phyloP scores from a whole-genome alignment of 345 rosid species.

The Salix viminalis region DNA sequence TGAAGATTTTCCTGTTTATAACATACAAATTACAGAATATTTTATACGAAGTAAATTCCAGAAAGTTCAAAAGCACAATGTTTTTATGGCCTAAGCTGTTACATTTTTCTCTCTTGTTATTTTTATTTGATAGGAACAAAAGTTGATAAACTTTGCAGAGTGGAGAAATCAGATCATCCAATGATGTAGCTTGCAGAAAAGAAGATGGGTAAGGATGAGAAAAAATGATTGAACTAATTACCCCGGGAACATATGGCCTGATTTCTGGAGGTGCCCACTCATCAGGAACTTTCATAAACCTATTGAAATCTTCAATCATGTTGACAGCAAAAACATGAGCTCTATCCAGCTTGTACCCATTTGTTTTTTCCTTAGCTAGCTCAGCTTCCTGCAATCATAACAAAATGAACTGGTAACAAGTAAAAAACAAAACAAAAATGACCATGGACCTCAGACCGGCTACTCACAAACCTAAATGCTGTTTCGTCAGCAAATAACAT shows the following conservation, averaged over 20 bases:
- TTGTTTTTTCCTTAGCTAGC: constrained; percentile 75
- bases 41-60: neutral
- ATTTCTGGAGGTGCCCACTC: constrained; percentile 89
- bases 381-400: constrained; percentile 71
- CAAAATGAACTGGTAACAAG: neutral
- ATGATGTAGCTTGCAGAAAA: neutral
- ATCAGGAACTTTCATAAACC: constrained; percentile 76
- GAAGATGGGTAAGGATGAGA: neutral
- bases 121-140: neutral
- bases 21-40: neutral
- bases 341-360: constrained; percentile 63
- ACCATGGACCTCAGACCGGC: neutral
- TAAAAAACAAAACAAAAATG: neutral
- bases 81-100: neutral
- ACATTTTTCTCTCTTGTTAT: neutral
- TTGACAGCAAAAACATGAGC: constrained; percentile 75
- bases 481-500: neutral
- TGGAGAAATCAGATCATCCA: neutral
- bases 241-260: constrained; percentile 79
- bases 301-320: constrained; percentile 76
- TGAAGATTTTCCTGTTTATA: constrained; percentile 83
- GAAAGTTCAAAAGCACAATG: neutral
- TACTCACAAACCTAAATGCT: neutral
- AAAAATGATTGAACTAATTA: constrained; percentile 16
- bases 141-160: neutral